Percentiles rank a stretch among this genome's conserved stretches.
Conservation (phyloP, 495 filamentous ascomycete genomes). For the Monascus purpureus region DNA sequence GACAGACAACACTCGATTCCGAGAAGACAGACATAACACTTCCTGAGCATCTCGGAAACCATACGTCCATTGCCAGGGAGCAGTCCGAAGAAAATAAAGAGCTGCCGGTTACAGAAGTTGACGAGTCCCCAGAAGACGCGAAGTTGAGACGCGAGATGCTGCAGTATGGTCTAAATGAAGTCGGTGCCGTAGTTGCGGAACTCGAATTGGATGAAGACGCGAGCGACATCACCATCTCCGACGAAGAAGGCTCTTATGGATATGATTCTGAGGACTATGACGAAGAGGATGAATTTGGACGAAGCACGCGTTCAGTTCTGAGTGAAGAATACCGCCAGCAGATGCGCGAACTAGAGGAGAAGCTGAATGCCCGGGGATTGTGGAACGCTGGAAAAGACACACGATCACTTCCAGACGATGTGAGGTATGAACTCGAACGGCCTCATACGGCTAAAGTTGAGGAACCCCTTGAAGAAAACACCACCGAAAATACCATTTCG, state of each 20-base stretch:
- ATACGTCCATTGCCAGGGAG: conserved; percentile 9
- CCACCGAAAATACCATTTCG: conserved; percentile 3
- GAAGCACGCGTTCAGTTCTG: conserved; percentile 46
- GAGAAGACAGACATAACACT: not conserved
- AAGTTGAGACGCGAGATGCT: conserved; percentile 80
- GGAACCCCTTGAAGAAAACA: conserved; percentile 4
- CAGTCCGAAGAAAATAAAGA: conserved; percentile 14
- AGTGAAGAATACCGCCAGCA: conserved; percentile 56
- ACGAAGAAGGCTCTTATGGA: conserved; percentile 29
- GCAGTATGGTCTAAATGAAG: conserved; percentile 70
- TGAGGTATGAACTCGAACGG: conserved; percentile 19
- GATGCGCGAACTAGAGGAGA: conserved; percentile 75
- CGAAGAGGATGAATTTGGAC: conserved; percentile 55
- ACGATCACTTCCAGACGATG: conserved; percentile 16
- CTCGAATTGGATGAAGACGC: conserved; percentile 66
- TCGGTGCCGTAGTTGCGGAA: conserved; percentile 87
- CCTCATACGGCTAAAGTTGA: conserved; percentile 9
- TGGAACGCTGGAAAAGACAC: conserved; percentile 38
- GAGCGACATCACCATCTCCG: conserved; percentile 41
- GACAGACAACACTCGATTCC: not conserved
- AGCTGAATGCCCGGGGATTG: conserved; percentile 44
- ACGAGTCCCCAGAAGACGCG: conserved; percentile 70
- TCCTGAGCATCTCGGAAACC: not conserved
- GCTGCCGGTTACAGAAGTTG: conserved; percentile 21
- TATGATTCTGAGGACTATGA: conserved; percentile 41